phyloP scores from a whole-genome alignment of 176 grass and related monocot genomes.

The Ensete ventricosum region DNA sequence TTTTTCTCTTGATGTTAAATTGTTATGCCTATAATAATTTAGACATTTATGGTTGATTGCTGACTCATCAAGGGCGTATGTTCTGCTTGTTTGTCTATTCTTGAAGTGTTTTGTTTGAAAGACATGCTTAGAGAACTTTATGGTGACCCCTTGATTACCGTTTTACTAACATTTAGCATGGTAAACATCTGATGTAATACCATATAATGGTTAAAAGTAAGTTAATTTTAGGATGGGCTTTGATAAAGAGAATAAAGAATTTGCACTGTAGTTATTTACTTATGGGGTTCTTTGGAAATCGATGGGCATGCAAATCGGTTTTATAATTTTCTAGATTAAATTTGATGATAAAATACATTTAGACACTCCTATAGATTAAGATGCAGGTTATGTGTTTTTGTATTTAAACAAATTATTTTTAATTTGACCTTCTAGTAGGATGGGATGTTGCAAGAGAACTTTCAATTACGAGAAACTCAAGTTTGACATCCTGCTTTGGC shows the following conservation, averaged over 20 bases:
- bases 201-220: neutral
- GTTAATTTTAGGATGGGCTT: neutral
- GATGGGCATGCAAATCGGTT: neutral
- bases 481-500: neutral
- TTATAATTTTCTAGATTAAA: neutral
- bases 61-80: neutral
- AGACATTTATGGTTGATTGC: too few relatives aligned
- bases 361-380: neutral
- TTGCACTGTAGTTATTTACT: neutral
- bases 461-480: neutral
- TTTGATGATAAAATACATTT: neutral
- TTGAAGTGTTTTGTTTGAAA: neutral
- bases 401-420: too few relatives aligned
- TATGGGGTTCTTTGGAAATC: neutral
- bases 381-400: too few relatives aligned
- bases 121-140: neutral
- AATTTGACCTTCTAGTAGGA: too few relatives aligned
- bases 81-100: neutral
- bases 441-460: neutral
- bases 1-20: neutral
- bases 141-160: neutral
- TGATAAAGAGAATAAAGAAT: neutral
- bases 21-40: too few relatives aligned
- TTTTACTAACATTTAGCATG: neutral
- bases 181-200: neutral